Percentiles rank a stretch among this genome's conserved stretches.
phyloP scores from a whole-genome alignment of 768 basidiomycete genomes.

The Leucocoprinus sp. region DNA sequence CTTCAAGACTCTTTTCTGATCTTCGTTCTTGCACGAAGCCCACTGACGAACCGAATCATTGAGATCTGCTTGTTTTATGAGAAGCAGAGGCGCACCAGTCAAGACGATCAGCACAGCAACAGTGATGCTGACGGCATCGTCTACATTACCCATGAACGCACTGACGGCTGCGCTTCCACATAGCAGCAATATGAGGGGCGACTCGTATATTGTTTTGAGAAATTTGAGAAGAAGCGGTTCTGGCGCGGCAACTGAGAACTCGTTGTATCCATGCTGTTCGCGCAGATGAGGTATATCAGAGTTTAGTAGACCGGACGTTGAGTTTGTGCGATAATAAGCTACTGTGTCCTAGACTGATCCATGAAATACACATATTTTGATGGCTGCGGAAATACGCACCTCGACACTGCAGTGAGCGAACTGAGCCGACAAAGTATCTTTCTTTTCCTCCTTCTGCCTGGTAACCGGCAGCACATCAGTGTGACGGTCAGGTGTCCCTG shows the following conservation, averaged over 20 bases:
- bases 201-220: constrained; percentile 92
- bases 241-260: constrained; percentile 79
- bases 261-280: constrained; percentile 79
- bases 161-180: constrained; percentile 87
- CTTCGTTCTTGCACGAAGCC: constrained; percentile 94
- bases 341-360: constrained; percentile 56
- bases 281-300: constrained; percentile 57
- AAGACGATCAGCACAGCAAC: constrained; percentile 89
- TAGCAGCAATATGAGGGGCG: constrained; percentile 82
- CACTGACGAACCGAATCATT: constrained; percentile 34
- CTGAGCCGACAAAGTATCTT: constrained; percentile 56
- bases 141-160: constrained; percentile 89
- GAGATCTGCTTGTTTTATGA: background rate
- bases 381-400: constrained; percentile 30
- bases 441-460: constrained; percentile 21
- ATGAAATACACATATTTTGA: background rate
- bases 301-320: constrained; percentile 51
- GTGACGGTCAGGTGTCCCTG: constrained; percentile 27
- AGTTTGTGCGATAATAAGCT: constrained; percentile 58
- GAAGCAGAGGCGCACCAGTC: constrained; percentile 49
- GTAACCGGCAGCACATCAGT: constrained; percentile 13
- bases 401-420: constrained; percentile 62
- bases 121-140: constrained; percentile 91
- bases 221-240: constrained; percentile 84
- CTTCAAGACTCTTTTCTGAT: constrained; percentile 91